Evolutionary conservation across 306 rosid species (phyloP).

Genomic region (Fagus sylvatica): DNA sequence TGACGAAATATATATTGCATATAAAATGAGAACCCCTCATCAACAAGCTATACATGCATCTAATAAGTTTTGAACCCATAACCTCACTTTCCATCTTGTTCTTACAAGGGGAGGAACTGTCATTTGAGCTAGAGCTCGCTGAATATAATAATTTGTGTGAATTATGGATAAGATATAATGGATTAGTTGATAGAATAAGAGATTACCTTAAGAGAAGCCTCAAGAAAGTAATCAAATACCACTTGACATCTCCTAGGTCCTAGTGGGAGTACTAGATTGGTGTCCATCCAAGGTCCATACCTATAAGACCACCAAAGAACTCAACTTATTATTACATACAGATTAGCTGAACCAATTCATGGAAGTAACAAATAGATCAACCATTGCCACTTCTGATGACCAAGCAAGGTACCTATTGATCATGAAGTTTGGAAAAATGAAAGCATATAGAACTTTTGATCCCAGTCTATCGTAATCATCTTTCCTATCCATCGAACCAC

Average conservation of each 20-base stretch:
- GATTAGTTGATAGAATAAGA: conserved; percentile 9
- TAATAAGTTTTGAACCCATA: too few species aligned
- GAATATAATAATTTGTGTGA: not conserved
- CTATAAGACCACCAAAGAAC: conserved; percentile 38
- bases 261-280: conserved; percentile 86
- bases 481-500: conserved; percentile 36
- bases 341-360: conserved; percentile 17
- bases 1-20: too few species aligned
- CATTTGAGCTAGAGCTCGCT: too few species aligned
- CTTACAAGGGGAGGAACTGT: too few species aligned
- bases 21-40: too few species aligned
- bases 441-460: conserved; percentile 69
- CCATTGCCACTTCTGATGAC: conserved; percentile 5
- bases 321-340: conserved; percentile 6
- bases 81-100: too few species aligned
- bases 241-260: conserved; percentile 77
- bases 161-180: not conserved
- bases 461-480: conserved; percentile 73
- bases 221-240: conserved; percentile 83
- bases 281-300: conserved; percentile 99
- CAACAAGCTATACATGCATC: too few species aligned
- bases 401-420: conserved; percentile 68
- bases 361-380: not conserved
- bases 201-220: conserved; percentile 67
- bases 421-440: conserved; percentile 90